These are phyloP conservation scores for Fusarium marasasianum DNA, from an alignment of 2,329 filamentous ascomycete genomes.

Conservation along the genomic window DNA sequence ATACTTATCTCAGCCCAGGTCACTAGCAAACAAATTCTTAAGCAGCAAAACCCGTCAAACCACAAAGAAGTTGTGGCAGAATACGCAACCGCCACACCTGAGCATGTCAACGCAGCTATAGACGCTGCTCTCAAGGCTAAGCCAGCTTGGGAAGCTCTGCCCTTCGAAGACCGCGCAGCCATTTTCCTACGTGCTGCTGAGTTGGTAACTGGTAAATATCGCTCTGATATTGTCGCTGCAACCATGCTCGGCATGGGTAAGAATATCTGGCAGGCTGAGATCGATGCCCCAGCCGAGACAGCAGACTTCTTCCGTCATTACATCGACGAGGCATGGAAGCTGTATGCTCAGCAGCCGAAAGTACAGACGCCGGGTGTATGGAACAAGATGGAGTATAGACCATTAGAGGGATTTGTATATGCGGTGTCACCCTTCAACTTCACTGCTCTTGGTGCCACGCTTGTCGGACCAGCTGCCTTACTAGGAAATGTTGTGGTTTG, in stretches of 20 bases:
- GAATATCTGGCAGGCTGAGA: constrained; percentile 35
- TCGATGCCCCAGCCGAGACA: constrained; percentile 30
- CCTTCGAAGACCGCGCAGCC: constrained; percentile 27
- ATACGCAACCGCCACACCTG: constrained; percentile 26
- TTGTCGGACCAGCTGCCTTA: constrained; percentile 48
- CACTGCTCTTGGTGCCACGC: constrained; percentile 51
- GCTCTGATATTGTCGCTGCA: constrained; percentile 28
- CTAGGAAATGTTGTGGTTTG: constrained; percentile 55
- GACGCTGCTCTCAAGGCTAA: constrained; percentile 30
- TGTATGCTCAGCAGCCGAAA: constrained; percentile 21
- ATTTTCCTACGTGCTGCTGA: constrained; percentile 33
- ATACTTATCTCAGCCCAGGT: background rate
- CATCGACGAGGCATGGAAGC: constrained; percentile 29
- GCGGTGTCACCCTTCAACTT: constrained; percentile 56
- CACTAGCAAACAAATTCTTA: constrained; percentile 7
- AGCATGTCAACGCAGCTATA: constrained; percentile 33
- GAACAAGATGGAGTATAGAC: constrained; percentile 48
- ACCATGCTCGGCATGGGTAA: constrained; percentile 37
- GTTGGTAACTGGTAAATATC: constrained; percentile 32
- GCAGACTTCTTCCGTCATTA: constrained; percentile 50
- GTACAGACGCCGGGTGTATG: constrained; percentile 16
- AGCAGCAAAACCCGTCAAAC: constrained; percentile 31
- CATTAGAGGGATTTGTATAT: constrained; percentile 55
- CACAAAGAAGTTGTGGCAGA: constrained; percentile 27
- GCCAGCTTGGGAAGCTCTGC: constrained; percentile 26